Base-by-base conservation (phyloP, 2,329 filamentous ascomycete genomes). In the Phoma sp. region DNA sequence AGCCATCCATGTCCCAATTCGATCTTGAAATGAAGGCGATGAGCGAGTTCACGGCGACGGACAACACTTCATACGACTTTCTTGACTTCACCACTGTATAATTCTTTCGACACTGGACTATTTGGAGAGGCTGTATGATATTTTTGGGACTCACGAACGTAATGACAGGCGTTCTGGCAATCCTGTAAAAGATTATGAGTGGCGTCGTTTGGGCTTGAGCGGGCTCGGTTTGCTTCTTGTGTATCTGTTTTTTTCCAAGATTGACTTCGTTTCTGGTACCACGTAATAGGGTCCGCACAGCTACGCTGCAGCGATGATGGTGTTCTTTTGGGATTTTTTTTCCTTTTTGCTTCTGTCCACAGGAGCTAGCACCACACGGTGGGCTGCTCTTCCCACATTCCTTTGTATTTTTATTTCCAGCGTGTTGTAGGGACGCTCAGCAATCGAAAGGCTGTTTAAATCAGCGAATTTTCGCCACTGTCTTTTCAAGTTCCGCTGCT, bases 1-100 rank as follows among this genome's bases (percentile, higher is more conserved):
- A 74, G 32, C 65, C 54, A 40, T 61, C 66, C 4, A 72, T 67
- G 51, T 74, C 72, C 14, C 71, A 74, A 23, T 75, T 73, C 35
- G 72, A 75, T 18, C 68, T 75, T 18, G 72, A 74, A 59, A 72
- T 75, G 70, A 72, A 73, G 52, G 72, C 72, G 1, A 72, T 75
- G 66, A 62, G 62, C 41, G 71, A 73, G 10, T 73, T 71, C 41
- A 62, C 68, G 18, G 67, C 64, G 6, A 47, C 70, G 9, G 71
- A 75, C 50, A 59, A 60, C 9, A 59, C 54, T 27, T 61, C 57
- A 10, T 74, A 70, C 55, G 70, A 73, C 44, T 68, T 74, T 36
- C 59, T 75, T 55, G 69, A 74, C 58, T 75, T 75, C 46, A 64
- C 51, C 41, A 59, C 46, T 68, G 54, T 72, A 65, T 59, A 60